Base-by-base conservation (phyloP, 805 yeast species). In the Candida broadrunensis region DNA sequence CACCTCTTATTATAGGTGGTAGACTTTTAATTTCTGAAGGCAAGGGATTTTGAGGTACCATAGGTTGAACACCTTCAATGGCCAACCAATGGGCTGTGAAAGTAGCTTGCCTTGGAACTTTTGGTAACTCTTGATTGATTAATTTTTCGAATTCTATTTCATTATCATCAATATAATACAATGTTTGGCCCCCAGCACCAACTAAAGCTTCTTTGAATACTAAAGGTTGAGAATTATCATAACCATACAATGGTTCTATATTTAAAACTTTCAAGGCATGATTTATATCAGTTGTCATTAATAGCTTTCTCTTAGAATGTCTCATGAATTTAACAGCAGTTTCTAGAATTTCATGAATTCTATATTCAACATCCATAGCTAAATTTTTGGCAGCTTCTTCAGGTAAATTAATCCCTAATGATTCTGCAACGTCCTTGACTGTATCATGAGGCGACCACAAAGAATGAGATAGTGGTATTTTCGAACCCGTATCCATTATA, bases 341-440 rank as follows among this genome's bases (percentile, higher is more conserved):
- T 60, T 93, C 99, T 45, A 95, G 70, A 30, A 93, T 86, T 65
- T 93, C 98, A 60, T 91, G 91, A 49, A 93, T 87, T 47, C 99
- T 78, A 61, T 95, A 93, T 66, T 93, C 99, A n/a, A 93, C 95
- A 60, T 93, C 99, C 99, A 93, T 93, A 5, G 99, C 98, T 46
- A 93, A 69, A 47, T 93, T 88, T 56, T 88, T 87, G 36, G 97
- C 85, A 2, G 91, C 96, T 45, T 95, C 99, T 39, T 91, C 98
- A 24, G 88, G 86, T 36, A 93, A 69, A 42, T 70, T 80, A 27
- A 93, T 73, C 1, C 99, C 99, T 9, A 93, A 70, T 2, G 88
- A 78, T 58, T 93, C 99, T 0, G 97, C 96, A 13, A 88, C 96
- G 69, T 93, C 99, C 55, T 83, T 85, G 21, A 95, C 97, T 0